Evolutionary conservation across 768 basidiomycete genomes (phyloP), one percentile per base, ranked within the genome.

Genomic region (Pisolithus sp.): DNA sequence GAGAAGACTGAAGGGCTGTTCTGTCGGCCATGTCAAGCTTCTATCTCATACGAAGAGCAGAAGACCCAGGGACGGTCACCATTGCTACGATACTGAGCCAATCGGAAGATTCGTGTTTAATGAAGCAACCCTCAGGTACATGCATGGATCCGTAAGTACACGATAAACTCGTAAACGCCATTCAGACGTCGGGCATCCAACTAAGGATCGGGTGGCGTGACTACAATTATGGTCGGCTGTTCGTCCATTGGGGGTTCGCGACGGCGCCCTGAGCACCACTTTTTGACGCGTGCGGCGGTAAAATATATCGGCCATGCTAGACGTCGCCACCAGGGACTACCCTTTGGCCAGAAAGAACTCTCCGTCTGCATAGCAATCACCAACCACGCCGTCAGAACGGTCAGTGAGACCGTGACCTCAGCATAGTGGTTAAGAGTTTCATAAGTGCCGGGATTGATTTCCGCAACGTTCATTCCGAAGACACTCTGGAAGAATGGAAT

Each of bases 341-440:
- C 53, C 2, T 40, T 41, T 0, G 50, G 37, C 46, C 69, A 65
- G 43, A 67, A 59, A 18, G 53, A 26, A 24, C 63, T 67, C 17
- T 60, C 46, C 7, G 50, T 43, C 7, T 81, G 81, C 56, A 80
- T 73, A 7, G 81, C 76, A 20, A 82, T 68, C 39, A 84, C 73
- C 36, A 79, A 58, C 81, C 81, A 84, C 20, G 76, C 62, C 9
- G 81, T 81, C 13, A 73, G 26, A 12, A 71, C n/a, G 0, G 81
- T 83, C 45, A 85, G 64, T 0, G 74, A 69, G 4, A 80, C 39
- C 0, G 81, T 76, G 7, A 71, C 62, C n/a, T 59, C 71, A 21
- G 75, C 17, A 46, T 75, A 82, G 43, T 65, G 62, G 3, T 54
- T 46, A n/a, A 81, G 55, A 4, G 68, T 68, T 48, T 63, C 68